phyloP scores from a whole-genome alignment of 1,139 yeast species.

The Saccharomyces hybrid region DNA sequence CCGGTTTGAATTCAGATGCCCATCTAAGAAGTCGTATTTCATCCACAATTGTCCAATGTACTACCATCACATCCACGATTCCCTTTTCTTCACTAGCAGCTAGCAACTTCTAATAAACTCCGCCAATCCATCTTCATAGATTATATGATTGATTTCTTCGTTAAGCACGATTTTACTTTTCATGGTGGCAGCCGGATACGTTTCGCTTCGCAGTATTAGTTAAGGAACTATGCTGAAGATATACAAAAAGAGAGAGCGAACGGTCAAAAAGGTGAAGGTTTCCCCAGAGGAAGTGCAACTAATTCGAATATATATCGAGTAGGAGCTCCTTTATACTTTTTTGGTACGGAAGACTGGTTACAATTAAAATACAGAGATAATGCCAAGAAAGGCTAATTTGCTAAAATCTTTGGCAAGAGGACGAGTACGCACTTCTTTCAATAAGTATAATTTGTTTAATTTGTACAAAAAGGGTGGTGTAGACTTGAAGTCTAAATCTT shows the following conservation, averaged over 20 bases:
- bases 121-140: not conserved
- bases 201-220: not conserved
- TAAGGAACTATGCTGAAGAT: not conserved
- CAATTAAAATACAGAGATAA: slow-evolving; percentile 17
- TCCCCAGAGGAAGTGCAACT: not conserved
- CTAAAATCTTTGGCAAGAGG: slow-evolving; percentile 59
- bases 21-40: slow-evolving; percentile 61
- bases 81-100: not conserved
- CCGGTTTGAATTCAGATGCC: slow-evolving; percentile 64
- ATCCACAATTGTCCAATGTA: slow-evolving; percentile 51
- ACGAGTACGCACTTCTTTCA: slow-evolving; percentile 84
- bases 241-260: not conserved
- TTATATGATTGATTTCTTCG: not conserved
- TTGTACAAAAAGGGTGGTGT: slow-evolving; percentile 59
- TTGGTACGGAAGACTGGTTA: not conserved
- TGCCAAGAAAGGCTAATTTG: slow-evolving; percentile 59
- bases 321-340: not conserved
- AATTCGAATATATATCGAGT: not conserved
- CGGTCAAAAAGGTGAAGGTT: not conserved
- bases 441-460: slow-evolving; percentile 86
- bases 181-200: not conserved
- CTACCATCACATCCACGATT: slow-evolving; percentile 20
- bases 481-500: slow-evolving; percentile 48
- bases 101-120: not conserved
- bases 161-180: not conserved